Evolutionary conservation across 225 moss, liverwort and hornwort species (phyloP).

Genomic region (Anthoceros angustus): DNA sequence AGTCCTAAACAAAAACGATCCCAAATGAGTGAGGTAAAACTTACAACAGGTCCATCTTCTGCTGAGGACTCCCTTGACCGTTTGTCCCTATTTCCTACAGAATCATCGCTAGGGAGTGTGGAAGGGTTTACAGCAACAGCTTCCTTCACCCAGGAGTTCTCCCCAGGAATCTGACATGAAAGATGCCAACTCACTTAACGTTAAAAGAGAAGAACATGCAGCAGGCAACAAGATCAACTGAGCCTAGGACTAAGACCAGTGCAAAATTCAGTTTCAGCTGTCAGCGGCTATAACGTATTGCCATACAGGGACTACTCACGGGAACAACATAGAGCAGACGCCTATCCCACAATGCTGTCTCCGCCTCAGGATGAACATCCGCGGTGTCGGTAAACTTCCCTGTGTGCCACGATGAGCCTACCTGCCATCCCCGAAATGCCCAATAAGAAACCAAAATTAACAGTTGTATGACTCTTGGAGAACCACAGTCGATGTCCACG

Average conservation of each 20-base stretch:
- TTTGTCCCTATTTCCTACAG: slow-evolving; percentile 25
- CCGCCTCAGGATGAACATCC: slow-evolving; percentile 34
- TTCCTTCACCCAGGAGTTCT: slow-evolving; percentile 79
- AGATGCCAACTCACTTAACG: too few species aligned
- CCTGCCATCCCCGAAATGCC: slow-evolving; percentile 22
- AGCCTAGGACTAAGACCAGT: not conserved
- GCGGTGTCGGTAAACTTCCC: slow-evolving; percentile 60
- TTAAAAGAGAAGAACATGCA: not conserved
- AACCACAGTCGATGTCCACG: not conserved
- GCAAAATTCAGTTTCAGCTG: not conserved
- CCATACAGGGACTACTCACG: slow-evolving; percentile 19
- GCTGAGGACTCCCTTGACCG: slow-evolving; percentile 21
- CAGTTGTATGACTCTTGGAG: not conserved
- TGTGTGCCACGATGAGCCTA: slow-evolving; percentile 61
- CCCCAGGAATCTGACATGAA: slow-evolving; percentile 60
- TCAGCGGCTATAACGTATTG: not conserved
- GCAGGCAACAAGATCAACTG: not conserved
- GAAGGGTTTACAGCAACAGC: slow-evolving; percentile 14
- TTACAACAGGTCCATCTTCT: slow-evolving; percentile 24
- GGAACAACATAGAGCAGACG: slow-evolving; percentile 85
- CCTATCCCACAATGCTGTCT: slow-evolving; percentile 63
- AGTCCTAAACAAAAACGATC: not conserved
- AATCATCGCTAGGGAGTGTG: slow-evolving; percentile 9
- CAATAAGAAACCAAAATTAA: not conserved
- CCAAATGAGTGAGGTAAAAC: not conserved